phyloP scores from a whole-genome alignment of 2,329 filamentous ascomycete genomes.

The Exophiala oligosperma region DNA sequence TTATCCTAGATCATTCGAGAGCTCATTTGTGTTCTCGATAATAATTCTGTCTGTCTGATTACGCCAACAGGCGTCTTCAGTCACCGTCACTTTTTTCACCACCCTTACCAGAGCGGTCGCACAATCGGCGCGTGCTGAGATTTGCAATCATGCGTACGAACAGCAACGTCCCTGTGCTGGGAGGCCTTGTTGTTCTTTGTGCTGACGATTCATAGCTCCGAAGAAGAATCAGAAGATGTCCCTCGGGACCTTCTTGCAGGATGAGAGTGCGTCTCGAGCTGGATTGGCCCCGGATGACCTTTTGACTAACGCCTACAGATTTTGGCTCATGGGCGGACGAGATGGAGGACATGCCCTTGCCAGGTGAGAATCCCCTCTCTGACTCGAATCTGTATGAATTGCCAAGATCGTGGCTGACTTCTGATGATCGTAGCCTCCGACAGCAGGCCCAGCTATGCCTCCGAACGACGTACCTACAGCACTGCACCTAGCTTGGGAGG shows the following conservation, averaged over 20 bases:
- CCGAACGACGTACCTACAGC: conserved; percentile 51
- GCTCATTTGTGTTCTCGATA: no score
- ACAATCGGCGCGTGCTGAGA: conserved; percentile 20
- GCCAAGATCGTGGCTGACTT: not conserved
- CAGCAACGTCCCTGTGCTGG: conserved; percentile 1
- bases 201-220: conserved; percentile 61
- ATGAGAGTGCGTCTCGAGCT: conserved; percentile 69
- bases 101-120: not conserved
- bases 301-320: conserved; percentile 48
- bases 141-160: conserved; percentile 28
- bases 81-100: no score
- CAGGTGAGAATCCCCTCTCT: conserved; percentile 57
- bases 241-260: conserved; percentile 91
- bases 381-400: conserved; percentile 7
- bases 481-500: conserved; percentile 38
- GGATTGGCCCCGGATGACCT: conserved; percentile 13
- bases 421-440: conserved; percentile 36
- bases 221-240: conserved; percentile 98
- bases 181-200: not conserved
- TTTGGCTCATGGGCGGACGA: conserved; percentile 98
- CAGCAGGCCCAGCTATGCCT: conserved; percentile 47
- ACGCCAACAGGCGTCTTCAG: no score
- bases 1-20: no score
- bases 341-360: conserved; percentile 81
- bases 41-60: no score